These are phyloP conservation scores for Chytriomyces hyalinus DNA, from an alignment of 192 early-diverging fungal species.

Conservation along the genomic window DNA sequence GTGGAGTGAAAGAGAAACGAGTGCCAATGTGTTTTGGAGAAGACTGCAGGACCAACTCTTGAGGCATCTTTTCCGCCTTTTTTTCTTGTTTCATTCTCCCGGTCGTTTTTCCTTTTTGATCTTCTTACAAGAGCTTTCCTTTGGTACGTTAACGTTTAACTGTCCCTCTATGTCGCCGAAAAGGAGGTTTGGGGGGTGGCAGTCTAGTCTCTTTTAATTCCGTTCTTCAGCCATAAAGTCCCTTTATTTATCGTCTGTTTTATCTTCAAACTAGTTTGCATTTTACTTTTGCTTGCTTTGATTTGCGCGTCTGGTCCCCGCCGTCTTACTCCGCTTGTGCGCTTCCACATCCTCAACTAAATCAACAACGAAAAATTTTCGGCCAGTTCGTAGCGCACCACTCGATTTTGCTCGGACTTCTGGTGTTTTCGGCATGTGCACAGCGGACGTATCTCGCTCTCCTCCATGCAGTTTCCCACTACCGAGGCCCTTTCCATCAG, in stretches of 20 bases:
- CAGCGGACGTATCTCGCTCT: background rate
- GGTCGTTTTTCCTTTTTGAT: background rate
- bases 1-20: background rate
- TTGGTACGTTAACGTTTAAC: too few species aligned
- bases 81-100: background rate
- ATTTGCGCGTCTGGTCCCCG: too few species aligned
- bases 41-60: background rate
- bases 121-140: too few species aligned
- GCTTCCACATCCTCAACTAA: constrained; percentile 16
- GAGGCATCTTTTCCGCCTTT: background rate
- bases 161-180: too few species aligned
- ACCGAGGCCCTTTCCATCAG: background rate
- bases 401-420: background rate
- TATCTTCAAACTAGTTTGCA: too few species aligned
- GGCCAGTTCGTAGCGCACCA: background rate
- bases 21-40: background rate
- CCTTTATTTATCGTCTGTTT: too few species aligned
- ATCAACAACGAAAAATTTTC: constrained; percentile 22
- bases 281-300: background rate
- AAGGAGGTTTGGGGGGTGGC: too few species aligned
- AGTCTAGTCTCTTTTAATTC: too few species aligned
- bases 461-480: background rate
- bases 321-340: background rate
- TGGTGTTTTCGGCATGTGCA: background rate
- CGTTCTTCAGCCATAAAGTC: too few species aligned